Evolutionary conservation across 2,329 filamentous ascomycete genomes (phyloP), one percentile per base, ranked within the genome.

Genomic region (Dactylellina haptotyla): DNA sequence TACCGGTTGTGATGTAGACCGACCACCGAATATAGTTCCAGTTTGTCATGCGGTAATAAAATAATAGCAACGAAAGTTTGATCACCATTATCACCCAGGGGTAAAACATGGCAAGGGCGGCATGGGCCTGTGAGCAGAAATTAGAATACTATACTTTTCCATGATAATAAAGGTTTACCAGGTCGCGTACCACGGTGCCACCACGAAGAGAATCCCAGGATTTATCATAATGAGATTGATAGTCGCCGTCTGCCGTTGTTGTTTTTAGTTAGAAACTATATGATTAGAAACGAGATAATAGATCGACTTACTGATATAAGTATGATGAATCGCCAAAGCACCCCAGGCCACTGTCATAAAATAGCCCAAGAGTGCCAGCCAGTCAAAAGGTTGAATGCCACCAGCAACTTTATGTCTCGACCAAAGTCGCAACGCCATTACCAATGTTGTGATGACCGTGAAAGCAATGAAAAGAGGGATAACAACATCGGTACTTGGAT

Each of bases 11-110:
- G n/a, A 48, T 43, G 2, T 48, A 63, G 16, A 75, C 70, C 10
- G 63, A 67, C 59, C 57, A 67, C n/a, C 58, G 63, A 9, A 75
- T 69, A 18, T 66, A 66, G 53, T 67, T 75, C 70, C 70, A 75
- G 16, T 59, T 69, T 25, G 70, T 75, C 70, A 75, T 75, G 16
- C 58, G 43, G 28, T 63, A 75, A n/a, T 67, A 75, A 25, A 75
- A 75, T 10, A 67, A 10, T 6, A 75, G 26, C 0, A 75, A 63
- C 2, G 70, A 75, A 5, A 69, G 34, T 39, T 75, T 75, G 45
- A 75, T 62, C 6, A 28, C 16, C 56, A 75, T 63, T 37, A 75
- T 75, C 6, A 65, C 63, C 59, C 53, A 75, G 1, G 70, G 63
- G 25, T 75, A 75, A 1, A 59, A 23, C 12, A 62, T 4, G 4